Conservation (phyloP, 2,329 filamentous ascomycete genomes). For the Ophiognomonia clavigignenti-juglandacearum region DNA sequence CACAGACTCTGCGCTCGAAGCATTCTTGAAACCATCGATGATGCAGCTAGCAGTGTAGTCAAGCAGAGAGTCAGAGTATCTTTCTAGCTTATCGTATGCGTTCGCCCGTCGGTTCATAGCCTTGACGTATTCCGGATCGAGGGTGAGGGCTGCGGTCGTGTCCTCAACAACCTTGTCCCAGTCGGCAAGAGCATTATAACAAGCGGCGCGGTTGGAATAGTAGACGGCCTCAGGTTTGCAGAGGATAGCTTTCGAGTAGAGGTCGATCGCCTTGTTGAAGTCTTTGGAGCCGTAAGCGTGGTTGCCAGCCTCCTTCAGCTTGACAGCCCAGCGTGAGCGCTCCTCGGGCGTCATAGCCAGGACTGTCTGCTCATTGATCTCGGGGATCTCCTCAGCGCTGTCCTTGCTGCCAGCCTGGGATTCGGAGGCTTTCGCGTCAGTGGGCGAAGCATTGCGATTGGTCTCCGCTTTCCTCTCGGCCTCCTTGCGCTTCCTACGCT, state of each 20-base stretch:
- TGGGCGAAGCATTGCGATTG: conserved; percentile 31
- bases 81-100: conserved; percentile 89
- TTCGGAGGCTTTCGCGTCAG: conserved; percentile 22
- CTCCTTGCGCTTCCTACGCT: conserved; percentile 83
- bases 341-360: conserved; percentile 53
- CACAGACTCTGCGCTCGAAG: conserved; percentile 80
- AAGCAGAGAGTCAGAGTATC: conserved; percentile 88
- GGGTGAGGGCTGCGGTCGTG: conserved; percentile 87
- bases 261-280: conserved; percentile 86
- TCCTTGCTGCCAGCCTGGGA: conserved; percentile 48
- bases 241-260: conserved; percentile 92
- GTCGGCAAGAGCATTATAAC: conserved; percentile 86
- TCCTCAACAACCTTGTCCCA: conserved; percentile 98
- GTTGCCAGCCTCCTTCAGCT: conserved; percentile 93
- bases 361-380: conserved; percentile 56
- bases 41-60: conserved; percentile 99
- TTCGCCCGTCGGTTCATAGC: conserved; percentile 94
- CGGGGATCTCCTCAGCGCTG: conserved; percentile 63
- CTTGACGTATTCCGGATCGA: conserved; percentile 96
- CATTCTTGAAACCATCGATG: conserved; percentile 94
- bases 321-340: conserved; percentile 79
- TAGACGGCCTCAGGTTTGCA: conserved; percentile 98
- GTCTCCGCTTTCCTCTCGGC: conserved; percentile 55
- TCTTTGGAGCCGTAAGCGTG: conserved; percentile 93
- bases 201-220: conserved; percentile 97